Base-by-base conservation (phyloP, 192 early-diverging fungal species). In the Coemansia sp. region DNA sequence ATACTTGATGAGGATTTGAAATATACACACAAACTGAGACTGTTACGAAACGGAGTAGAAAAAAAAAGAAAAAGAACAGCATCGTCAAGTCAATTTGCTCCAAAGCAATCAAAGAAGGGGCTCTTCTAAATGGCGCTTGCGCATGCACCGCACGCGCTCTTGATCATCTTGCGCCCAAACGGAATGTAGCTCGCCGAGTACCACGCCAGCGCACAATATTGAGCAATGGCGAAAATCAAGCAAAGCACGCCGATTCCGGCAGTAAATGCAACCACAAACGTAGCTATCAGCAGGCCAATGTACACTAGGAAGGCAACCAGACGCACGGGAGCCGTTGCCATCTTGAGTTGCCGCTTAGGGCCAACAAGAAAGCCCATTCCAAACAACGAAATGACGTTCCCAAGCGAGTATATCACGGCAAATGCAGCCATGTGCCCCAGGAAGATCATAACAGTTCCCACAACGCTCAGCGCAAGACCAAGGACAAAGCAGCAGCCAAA, bases 171-270 rank as follows among this genome's bases (percentile, higher is more conserved):
- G 63, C 88, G 86, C 9, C 93, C 94, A 64, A 92, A 98, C 5
- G 96, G 96, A 75, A 98, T 94, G 77, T 98, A 98, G 68, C 88
- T 91, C 15, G 92, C 87, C 12, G 87, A 81, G 80, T 91, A 92
- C 90, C 90, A 93, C 62, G 95, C 87, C 63, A 98, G 72, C 7
- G 96, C 96, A 58, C 90, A 82, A 83, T 89, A 96, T 79, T 98
- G 96, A 49, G 91, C 71, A 52, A 98, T 81, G 31, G 89, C 92
- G 43, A 92, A 81, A 37, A 98, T 82, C 29, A 98, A 63, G 49
- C 88, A 92, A 7, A 98, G 78, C 28, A 91, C 64, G n/a, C 86
- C 75, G 30, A 58, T 84, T 31, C 84, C 16, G 8, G 87, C n/a
- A 84, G 79, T 74, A 68, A 96, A 88, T 2, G 93, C 93, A 3